These are phyloP conservation scores for Malassezia cuniculi DNA, from an alignment of 1,284 basidiomycete genomes.

Conservation along the genomic window DNA sequence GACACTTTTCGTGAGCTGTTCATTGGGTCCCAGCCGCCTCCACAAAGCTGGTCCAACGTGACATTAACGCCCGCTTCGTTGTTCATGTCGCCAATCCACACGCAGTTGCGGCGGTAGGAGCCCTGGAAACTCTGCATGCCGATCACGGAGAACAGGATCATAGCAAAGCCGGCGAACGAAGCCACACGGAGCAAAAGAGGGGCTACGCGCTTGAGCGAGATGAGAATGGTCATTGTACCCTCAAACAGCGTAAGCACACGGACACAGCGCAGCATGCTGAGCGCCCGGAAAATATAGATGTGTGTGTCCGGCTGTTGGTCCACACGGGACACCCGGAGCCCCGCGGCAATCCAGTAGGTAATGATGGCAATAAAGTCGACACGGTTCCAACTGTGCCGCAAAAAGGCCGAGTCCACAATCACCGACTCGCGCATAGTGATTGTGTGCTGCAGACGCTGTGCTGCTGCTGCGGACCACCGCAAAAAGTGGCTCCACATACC, in stretches of 20 bases:
- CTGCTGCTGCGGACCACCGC: no score
- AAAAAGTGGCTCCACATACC: no score
- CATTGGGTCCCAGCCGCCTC: conserved; percentile 21
- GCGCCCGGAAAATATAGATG: conserved; percentile 73
- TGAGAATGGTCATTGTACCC: conserved; percentile 87
- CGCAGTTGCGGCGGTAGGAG: conserved; percentile 37
- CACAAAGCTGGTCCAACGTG: conserved; percentile 35
- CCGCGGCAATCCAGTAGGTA: conserved; percentile 65
- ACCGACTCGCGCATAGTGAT: conserved; percentile 8
- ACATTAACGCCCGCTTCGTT: conserved; percentile 25
- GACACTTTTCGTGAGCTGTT: conserved; percentile 13
- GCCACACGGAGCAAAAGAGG: conserved; percentile 77
- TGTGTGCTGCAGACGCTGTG: conserved; percentile 4
- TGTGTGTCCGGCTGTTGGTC: conserved; percentile 58
- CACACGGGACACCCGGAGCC: conserved; percentile 55
- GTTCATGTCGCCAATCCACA: conserved; percentile 34
- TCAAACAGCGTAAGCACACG: conserved; percentile 74
- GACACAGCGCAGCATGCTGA: conserved; percentile 73
- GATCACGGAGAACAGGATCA: conserved; percentile 62
- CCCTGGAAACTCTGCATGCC: conserved; percentile 43
- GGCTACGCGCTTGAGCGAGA: conserved; percentile 75
- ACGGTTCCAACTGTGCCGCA: conserved; percentile 85
- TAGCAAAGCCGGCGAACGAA: conserved; percentile 81
- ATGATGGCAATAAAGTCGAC: conserved; percentile 75
- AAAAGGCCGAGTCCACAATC: conserved; percentile 51